These are phyloP conservation scores for Populus hybrid DNA, from an alignment of 441 rosid genomes.

Conservation along the genomic window DNA sequence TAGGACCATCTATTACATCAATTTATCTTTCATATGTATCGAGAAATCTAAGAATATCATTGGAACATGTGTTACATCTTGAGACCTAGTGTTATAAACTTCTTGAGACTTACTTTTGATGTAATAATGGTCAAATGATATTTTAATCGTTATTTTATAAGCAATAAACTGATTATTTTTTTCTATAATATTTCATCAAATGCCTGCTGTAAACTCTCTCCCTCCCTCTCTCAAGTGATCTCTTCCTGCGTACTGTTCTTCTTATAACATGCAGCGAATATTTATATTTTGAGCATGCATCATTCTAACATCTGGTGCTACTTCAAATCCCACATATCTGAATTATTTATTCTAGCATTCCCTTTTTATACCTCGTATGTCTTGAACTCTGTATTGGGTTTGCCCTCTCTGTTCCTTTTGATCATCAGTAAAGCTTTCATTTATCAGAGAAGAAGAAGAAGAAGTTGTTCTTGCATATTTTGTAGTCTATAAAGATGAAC, in stretches of 20 bases:
- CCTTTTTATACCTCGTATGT: not conserved
- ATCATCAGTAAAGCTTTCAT: not conserved
- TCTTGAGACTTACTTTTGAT: not conserved
- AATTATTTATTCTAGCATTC: not conserved
- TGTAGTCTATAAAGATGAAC: too few relatives aligned
- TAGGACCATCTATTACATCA: not conserved
- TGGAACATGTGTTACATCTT: not conserved
- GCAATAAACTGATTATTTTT: not conserved
- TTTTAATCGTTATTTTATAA: too few relatives aligned
- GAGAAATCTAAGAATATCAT: not conserved
- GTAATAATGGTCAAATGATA: not conserved
- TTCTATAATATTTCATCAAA: too few relatives aligned
- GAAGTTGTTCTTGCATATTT: too few relatives aligned
- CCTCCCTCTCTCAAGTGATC: too few relatives aligned
- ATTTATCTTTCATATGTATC: too few relatives aligned
- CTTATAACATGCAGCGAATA: too few relatives aligned
- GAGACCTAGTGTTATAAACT: not conserved
- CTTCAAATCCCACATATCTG: not conserved
- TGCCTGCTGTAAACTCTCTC: too few relatives aligned
- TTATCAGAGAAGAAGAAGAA: too few relatives aligned
- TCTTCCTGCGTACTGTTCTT: too few relatives aligned
- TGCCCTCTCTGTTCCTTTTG: not conserved
- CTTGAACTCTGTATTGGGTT: not conserved
- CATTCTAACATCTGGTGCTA: not conserved
- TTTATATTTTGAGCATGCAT: not conserved